A percentile compares a stretch with the other conserved stretches of the same genome.
These are phyloP conservation scores for Thermothelomyces thermophilus DNA, from an alignment of 2,329 filamentous ascomycete genomes.

Conservation along the genomic window DNA sequence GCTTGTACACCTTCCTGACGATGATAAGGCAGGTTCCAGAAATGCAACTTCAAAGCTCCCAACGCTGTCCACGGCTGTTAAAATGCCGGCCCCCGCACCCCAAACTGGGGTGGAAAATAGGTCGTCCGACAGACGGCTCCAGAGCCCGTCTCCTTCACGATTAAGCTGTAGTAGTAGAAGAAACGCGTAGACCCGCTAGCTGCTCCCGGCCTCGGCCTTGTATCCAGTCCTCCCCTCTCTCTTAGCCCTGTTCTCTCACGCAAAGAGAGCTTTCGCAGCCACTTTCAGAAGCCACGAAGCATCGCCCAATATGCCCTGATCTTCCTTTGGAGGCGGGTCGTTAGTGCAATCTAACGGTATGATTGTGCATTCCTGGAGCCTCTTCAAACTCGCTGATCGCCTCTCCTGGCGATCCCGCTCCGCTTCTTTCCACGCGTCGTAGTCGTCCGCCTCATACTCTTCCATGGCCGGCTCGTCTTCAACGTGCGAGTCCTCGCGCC, in stretches of 20 bases:
- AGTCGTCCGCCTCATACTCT: slow-evolving; percentile 41
- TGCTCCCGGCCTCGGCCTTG: no score
- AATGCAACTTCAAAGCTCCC: background rate
- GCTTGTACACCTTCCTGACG: background rate
- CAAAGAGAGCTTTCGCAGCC: slow-evolving; percentile 50
- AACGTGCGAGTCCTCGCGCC: slow-evolving; percentile 47
- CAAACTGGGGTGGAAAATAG: no score
- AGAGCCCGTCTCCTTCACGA: no score
- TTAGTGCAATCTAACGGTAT: slow-evolving; percentile 32
- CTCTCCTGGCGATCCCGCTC: slow-evolving; percentile 20
- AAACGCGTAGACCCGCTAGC: no score
- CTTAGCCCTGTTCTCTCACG: no score
- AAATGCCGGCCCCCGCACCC: no score
- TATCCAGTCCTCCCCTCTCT: no score
- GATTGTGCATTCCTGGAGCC: slow-evolving; percentile 37
- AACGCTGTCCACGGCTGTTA: background rate
- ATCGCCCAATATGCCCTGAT: slow-evolving; percentile 59
- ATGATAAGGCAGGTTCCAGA: background rate
- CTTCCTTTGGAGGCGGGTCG: slow-evolving; percentile 43
- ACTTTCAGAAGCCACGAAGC: slow-evolving; percentile 62
- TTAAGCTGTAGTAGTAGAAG: no score
- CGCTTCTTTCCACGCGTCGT: slow-evolving; percentile 31
- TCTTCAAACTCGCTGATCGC: slow-evolving; percentile 30
- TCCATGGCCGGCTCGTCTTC: slow-evolving; percentile 52
- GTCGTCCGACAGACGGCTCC: no score